Evolutionary conservation across 352 stramenopile genomes (phyloP).

Genomic region (Pilasporangium apinafurcum): DNA sequence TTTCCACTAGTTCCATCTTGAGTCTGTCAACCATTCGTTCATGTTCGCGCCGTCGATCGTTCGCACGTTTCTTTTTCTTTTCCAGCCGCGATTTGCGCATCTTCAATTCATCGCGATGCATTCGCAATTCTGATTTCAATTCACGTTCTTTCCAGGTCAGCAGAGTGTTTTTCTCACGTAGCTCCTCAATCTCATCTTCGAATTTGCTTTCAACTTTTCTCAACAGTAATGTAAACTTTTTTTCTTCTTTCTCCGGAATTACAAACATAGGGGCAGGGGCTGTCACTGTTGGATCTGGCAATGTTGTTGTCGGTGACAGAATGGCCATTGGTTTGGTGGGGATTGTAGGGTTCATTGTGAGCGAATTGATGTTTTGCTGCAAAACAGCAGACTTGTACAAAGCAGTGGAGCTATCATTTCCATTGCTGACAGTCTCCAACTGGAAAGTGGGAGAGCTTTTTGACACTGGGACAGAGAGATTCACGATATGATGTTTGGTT

Average conservation of each 20-base stretch:
- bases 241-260: slow-evolving; percentile 23
- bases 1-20: slow-evolving; percentile 22
- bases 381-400: slow-evolving; percentile 2
- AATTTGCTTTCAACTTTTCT: slow-evolving; percentile 77
- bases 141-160: slow-evolving; percentile 68
- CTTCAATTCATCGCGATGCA: slow-evolving; percentile 48
- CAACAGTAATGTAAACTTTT: slow-evolving; percentile 63
- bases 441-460: slow-evolving; percentile 26
- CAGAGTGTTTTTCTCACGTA: slow-evolving; percentile 64
- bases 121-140: slow-evolving; percentile 58
- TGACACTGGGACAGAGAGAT: slow-evolving; percentile 51
- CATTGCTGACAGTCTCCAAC: neutral
- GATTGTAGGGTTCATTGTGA: slow-evolving; percentile 36
- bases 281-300: too few relatives aligned
- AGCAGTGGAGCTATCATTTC: neutral
- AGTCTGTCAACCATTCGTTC: slow-evolving; percentile 40
- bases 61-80: slow-evolving; percentile 66
- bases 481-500: slow-evolving; percentile 39
- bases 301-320: slow-evolving; percentile 1
- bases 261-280: neutral
- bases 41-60: slow-evolving; percentile 52
- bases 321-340: slow-evolving; percentile 22
- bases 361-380: slow-evolving; percentile 18
- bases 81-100: slow-evolving; percentile 64
- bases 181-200: slow-evolving; percentile 65